phyloP scores from a whole-genome alignment of 1,284 basidiomycete species.

The Somion occarium region DNA sequence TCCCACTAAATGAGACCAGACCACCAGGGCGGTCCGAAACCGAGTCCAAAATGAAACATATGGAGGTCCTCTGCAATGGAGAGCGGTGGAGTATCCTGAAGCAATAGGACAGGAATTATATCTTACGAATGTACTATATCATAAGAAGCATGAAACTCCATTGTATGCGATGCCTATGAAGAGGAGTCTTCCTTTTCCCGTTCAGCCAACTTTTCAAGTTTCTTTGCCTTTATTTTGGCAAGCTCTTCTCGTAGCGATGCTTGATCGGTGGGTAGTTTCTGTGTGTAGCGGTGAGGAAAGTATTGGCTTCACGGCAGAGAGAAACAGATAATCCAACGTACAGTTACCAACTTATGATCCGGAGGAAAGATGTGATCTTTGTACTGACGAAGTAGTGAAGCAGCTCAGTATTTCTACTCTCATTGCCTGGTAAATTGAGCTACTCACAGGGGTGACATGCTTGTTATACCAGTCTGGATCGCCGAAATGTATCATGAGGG shows the following conservation, averaged over 20 bases:
- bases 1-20: no score
- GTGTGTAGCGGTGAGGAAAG: neutral
- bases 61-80: no score
- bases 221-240: slow-evolving; percentile 62
- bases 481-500: slow-evolving; percentile 83
- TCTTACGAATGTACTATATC: no score
- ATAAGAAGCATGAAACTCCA: no score
- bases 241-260: slow-evolving; percentile 61
- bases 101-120: no score
- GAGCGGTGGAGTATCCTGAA: no score
- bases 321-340: slow-evolving; percentile 22
- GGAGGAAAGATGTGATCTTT: slow-evolving; percentile 67
- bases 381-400: slow-evolving; percentile 45
- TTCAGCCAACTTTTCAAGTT: slow-evolving; percentile 41
- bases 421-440: neutral
- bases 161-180: neutral
- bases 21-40: no score
- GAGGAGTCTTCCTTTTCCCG: slow-evolving; percentile 26
- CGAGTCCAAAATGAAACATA: no score
- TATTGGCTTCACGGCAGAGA: neutral
- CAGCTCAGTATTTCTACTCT: neutral
- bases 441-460: slow-evolving; percentile 75
- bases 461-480: slow-evolving; percentile 85
- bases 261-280: slow-evolving; percentile 64
- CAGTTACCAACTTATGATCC: slow-evolving; percentile 50